Base-by-base conservation (phyloP, 1,284 basidiomycete species). In the Agroathelia rolfsii region DNA sequence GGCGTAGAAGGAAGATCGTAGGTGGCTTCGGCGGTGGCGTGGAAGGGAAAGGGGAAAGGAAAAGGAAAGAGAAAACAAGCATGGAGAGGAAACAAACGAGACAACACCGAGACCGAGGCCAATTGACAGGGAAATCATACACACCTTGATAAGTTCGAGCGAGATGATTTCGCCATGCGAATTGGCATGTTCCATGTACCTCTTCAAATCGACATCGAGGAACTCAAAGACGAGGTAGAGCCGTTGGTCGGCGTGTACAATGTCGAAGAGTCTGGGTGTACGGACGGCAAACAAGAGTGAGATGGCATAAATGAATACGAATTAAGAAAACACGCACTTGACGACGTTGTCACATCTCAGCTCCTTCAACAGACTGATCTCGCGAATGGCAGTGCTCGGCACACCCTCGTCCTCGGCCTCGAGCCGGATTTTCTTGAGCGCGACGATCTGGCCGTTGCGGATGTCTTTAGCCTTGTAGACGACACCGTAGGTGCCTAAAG, bases 331-430 rank as follows among this genome's bases (percentile, higher is more conserved):
- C 13, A 51, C 73, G 45, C 49, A 88, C 87, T 69, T 70, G 50
- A 98, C 93, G 49, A 98, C 88, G 55, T 96, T 89, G 28, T 92
- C 88, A 51, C 96, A 86, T 50, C 87, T 88, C 45, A 98, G 75
- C 58, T 98, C 94, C 59, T 97, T 98, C 50, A 98, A 66, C 41
- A 98, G 63, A 58, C 87, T 92, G 58, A 98, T 97, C 64, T 98
- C 94, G 34, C 94, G 76, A 53, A 98, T 95, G 37, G 94, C 94
- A 10, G 95, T 98, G 47, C 84, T 89, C 4, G 94, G 94, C 12
- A 97, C 94, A 14, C 94, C 94, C 53, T 98, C 90, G 47, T 95
- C 95, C 60, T 98, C 94, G 12, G 92, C 89, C 57, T 98, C 95
- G 22, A 98, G 76, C 37, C 94, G 75, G 51, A 98, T 98, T 71